Evolutionary conservation across 169 alveolate species (phyloP).

Genomic region (Plasmodium reichenowi): DNA sequence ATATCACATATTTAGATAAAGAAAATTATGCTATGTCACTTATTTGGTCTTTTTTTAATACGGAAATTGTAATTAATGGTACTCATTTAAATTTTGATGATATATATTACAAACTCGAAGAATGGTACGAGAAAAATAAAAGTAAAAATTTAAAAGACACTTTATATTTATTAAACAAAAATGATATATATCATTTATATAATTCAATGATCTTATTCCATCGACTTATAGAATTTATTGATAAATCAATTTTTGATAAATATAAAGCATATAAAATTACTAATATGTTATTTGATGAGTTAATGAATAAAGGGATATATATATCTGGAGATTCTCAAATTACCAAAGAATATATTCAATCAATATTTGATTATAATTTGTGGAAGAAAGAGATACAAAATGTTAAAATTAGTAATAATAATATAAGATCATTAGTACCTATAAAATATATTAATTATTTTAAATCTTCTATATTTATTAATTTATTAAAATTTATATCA

Average conservation of each 20-base stretch:
- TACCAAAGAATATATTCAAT: conserved; percentile 64
- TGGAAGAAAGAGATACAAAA: conserved; percentile 65
- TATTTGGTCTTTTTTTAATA: conserved; percentile 64
- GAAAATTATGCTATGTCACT: conserved; percentile 45
- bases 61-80: conserved; percentile 45
- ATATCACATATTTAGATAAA: conserved; percentile 2
- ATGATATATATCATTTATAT: conserved; percentile 51
- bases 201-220: conserved; percentile 55
- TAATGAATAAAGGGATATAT: conserved; percentile 27
- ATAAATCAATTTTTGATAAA: conserved; percentile 26
- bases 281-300: conserved; percentile 56
- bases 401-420: conserved; percentile 54
- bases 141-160: conserved; percentile 19
- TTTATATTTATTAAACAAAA: conserved; percentile 17
- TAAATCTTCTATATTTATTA: conserved; percentile 31
- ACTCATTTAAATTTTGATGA: conserved; percentile 34
- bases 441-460: conserved; percentile 24
- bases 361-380: conserved; percentile 31
- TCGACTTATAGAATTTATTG: conserved; percentile 47
- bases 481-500: conserved; percentile 21
- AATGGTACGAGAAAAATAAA: background rate
- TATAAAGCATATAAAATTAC: conserved; percentile 69
- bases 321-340: conserved; percentile 72
- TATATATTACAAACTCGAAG: conserved; percentile 41
- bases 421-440: conserved; percentile 51